Conservation (phyloP, 352 stramenopile genomes). For the Blastocystis sp. region DNA sequence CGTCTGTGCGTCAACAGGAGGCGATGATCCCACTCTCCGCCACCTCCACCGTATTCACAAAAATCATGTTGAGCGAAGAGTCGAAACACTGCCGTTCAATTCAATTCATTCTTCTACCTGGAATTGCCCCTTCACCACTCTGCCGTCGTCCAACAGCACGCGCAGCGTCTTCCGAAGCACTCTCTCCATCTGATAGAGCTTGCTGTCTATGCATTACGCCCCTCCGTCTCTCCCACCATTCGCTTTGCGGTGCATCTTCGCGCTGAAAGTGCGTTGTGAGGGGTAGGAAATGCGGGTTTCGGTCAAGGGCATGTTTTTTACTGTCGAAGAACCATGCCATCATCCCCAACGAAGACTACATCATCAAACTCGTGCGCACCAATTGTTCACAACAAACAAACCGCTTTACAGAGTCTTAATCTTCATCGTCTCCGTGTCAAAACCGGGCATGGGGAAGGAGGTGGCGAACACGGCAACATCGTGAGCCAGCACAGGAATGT, state of each 20-base stretch:
- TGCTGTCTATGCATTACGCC: background rate
- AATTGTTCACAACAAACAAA: background rate
- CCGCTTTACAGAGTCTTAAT: conserved; percentile 6
- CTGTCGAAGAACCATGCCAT: too few species aligned
- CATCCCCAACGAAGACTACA: too few species aligned
- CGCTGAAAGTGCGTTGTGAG: background rate
- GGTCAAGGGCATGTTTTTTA: too few species aligned
- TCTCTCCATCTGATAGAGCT: background rate
- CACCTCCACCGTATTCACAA: conserved; percentile 14
- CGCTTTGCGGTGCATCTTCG: background rate
- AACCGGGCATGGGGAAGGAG: conserved; percentile 36
- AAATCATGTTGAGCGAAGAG: conserved; percentile 18
- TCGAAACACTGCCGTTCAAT: conserved; percentile 23
- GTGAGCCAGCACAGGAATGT: too few species aligned
- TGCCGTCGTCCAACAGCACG: conserved; percentile 16
- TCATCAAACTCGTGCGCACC: too few species aligned
- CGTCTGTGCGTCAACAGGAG: background rate
- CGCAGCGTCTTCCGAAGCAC: background rate
- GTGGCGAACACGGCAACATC: conserved; percentile 22
- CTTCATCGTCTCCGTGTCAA: conserved; percentile 3
- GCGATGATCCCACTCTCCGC: background rate
- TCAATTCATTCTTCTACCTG: background rate
- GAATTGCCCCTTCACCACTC: conserved; percentile 5
- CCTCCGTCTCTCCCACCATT: background rate
- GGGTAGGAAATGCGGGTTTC: too few species aligned